Evolutionary conservation across 2,329 filamentous ascomycete species (phyloP), one percentile per base, ranked within the genome.

Genomic region (Pseudohalonectria lignicola): DNA sequence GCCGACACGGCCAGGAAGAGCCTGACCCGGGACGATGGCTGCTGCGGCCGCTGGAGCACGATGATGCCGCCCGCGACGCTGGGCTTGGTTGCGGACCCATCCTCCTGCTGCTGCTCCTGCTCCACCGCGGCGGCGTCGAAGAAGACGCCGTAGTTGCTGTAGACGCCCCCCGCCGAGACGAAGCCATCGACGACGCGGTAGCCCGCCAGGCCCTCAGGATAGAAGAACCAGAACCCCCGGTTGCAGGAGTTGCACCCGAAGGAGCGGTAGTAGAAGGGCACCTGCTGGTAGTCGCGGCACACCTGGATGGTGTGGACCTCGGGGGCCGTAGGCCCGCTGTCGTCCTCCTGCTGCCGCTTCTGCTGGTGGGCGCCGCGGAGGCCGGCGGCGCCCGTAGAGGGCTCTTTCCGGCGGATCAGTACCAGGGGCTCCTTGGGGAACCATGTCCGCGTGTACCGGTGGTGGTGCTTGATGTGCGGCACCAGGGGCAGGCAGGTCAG

Each of bases 111-210:
- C n/a, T n/a, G n/a, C n/a, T n/a, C n/a, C n/a, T n/a, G n/a, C n/a
- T n/a, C n/a, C n/a, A n/a, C n/a, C n/a, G n/a, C n/a, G n/a, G n/a
- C n/a, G 23, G 18, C 23, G 31, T 33, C 39, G 30, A 41, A 37
- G 30, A 37, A 41, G 12, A 41, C 32, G 11, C 39, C 39, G 30
- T 41, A 41, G n/a, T 41, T 19, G 31, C 30, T 41, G 20, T 37
- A 41, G 17, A 41, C 39, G 20, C 34, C 39, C 11, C 31, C 30
- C 11, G 4, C 4, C 11, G 20, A 37, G 28, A 33, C 34, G 17
- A 33, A 29, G 10, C 34, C 39, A 16, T 19, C 35, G n/a, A 20
- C 17, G 26, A 37, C 20, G 12, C 16, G 7, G 20, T 20, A 29
- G 20, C n/a, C 31, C 10, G 25, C 19, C 17, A 18, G 30, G 1